A percentile compares a stretch with the other conserved stretches of the same genome.
phyloP scores from a whole-genome alignment of 306 rosid species.

The Vicia villosa region DNA sequence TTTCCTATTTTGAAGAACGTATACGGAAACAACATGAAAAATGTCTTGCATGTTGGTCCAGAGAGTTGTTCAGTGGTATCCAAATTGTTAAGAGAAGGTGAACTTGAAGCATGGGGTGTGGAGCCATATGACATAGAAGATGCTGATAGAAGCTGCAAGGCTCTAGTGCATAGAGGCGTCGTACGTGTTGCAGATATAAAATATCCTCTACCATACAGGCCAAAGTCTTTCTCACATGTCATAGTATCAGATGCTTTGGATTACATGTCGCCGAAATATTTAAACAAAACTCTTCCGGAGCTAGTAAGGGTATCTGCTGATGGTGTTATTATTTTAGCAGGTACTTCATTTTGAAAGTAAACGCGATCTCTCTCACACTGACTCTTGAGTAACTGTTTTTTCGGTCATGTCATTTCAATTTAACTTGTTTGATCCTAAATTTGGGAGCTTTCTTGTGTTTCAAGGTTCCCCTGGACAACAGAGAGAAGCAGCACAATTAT shows the following conservation, averaged over 20 bases:
- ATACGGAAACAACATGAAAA: constrained; percentile 69
- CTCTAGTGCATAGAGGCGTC: constrained; percentile 73
- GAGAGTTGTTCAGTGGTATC: constrained; percentile 84
- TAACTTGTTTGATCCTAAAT: background rate
- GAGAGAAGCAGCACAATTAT: constrained; percentile 67
- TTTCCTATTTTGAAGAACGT: constrained; percentile 71
- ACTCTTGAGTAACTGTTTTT: constrained; percentile 5
- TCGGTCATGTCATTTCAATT: constrained; percentile 9
- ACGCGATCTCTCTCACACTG: constrained; percentile 1
- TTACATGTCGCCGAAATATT: constrained; percentile 84
- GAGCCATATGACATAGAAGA: constrained; percentile 94
- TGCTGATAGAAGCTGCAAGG: constrained; percentile 67
- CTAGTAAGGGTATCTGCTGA: constrained; percentile 74
- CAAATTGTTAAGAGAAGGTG: constrained; percentile 65
- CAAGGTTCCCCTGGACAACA: constrained; percentile 82
- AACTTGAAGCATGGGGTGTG: constrained; percentile 90
- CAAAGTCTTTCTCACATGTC: constrained; percentile 82
- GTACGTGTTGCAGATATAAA: constrained; percentile 85
- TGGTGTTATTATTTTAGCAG: constrained; percentile 77
- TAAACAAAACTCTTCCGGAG: constrained; percentile 89
- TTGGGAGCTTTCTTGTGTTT: constrained; percentile 25
- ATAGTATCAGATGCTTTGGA: constrained; percentile 87
- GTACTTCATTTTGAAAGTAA: constrained; percentile 40
- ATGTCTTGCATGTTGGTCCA: constrained; percentile 86
- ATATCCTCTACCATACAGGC: constrained; percentile 81